Evolutionary conservation across 73 alveolate species (phyloP), one percentile per base, ranked within the genome.

Genomic region (Strombidium stylifer): DNA sequence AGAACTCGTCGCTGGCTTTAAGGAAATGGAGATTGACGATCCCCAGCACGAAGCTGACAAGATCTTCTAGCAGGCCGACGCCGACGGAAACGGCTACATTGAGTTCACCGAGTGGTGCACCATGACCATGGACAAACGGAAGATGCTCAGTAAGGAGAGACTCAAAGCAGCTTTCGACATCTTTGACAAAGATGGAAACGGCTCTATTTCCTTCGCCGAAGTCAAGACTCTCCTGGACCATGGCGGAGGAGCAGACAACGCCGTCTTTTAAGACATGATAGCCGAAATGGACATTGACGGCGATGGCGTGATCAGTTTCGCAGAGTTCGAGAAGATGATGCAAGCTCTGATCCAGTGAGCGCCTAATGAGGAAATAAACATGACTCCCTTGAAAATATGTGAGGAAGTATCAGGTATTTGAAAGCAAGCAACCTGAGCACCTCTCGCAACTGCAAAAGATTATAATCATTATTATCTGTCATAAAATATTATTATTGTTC

Each of bases 31-130:
- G 7, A 24, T 35, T 15, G 82, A 72, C 62, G 60, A 47, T 27
- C 61, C 89, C 11, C 57, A 56, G 3, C 85, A 65, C 57, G 93
- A 83, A 64, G 73, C 57, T 14, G 85, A 83, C 45, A 16, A 49
- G 54, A 75, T 83, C 19, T 60, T 83, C 65, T 61, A 76, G 21
- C 60, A 57, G 26, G 89, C 77, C 26, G 95, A 85, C 80, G 77
- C 82, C 48, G 95, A 85, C 65, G 79, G 79, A 25, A 57, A 66
- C 59, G 95, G 95, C 21, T 70, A 84, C 23, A 80, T 85, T 40
- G 77, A 82, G 21, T 79, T 57, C 56, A 82, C 82, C 46, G 95
- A 85, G 66, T 85, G 73, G 66, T 78, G 79, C 35, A 82, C 66
- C 32, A 92, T 92, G 11, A 72, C 92, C 21, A 86, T 86, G 20